Base-by-base conservation (phyloP, 1,139 yeast species). In the Nadsonia starkeyi-henricii region DNA sequence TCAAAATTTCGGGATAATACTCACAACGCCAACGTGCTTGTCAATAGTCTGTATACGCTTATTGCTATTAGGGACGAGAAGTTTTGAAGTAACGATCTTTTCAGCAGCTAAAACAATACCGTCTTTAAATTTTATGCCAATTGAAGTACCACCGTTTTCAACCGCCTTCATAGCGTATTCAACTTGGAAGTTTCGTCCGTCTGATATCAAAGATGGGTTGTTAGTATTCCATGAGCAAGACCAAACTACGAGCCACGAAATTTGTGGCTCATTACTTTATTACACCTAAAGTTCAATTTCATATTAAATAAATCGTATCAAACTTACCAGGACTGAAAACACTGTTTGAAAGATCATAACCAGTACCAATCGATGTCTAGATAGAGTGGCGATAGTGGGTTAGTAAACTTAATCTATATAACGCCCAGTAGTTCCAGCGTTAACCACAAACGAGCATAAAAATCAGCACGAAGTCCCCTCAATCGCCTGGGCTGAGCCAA, bases 121-220 rank as follows among this genome's bases (percentile, higher is more conserved):
- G 62, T 91, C 97, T 59, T 78, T 77, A 67, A 85, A 86, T 64
- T 85, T 84, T 63, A 93, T 81, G 42, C 97, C 99, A 57, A 93
- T 75, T 28, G 96, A 81, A 0, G 98, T 91, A 15, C 96, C 93
- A 44, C 96, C 96, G 62, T 88, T 89, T 66, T 93, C 98, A 7
- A 91, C 97, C 1, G 98, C 98, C 66, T 93, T 93, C 63, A 84
- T 75, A 43, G 99, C 99, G 61, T 93, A 93, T 68, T 93, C 98
- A 21, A 91, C 98, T 68, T 93, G 99, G 70, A 93, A 93, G 68
- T 89, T 91, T 69, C 98, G 79, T 48, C 99, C 99, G 66, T 93
- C 98, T 64, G 63, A 12, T 33, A 20, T 23, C 26, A 41, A 13
- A 20, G 17, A 33, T 33, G 39, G 28, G 28, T 23, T 23, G 9